Conservation (phyloP, 1,139 yeast genomes). For the Geotrichum phurueaensis region DNA sequence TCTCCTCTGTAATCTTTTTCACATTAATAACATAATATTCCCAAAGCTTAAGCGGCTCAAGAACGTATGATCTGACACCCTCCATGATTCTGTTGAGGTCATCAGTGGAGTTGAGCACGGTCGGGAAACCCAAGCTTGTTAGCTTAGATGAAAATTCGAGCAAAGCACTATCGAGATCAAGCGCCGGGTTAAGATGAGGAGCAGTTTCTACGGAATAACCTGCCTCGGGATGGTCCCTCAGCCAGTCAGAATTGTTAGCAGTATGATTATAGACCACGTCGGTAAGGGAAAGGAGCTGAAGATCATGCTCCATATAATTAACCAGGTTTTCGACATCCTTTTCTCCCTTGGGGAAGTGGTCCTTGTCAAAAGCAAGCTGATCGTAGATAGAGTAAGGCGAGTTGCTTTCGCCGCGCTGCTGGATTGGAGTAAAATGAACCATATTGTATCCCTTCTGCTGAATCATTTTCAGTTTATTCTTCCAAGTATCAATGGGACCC, state of each 20-base stretch:
- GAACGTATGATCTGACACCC: slow-evolving; percentile 62
- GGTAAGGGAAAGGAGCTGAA: slow-evolving; percentile 68
- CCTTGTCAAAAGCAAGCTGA: slow-evolving; percentile 71
- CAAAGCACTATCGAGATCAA: slow-evolving; percentile 69
- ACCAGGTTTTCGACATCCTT: slow-evolving; percentile 46
- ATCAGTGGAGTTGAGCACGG: slow-evolving; percentile 42
- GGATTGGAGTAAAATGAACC: slow-evolving; percentile 94
- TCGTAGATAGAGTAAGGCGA: slow-evolving; percentile 91
- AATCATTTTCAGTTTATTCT: slow-evolving; percentile 53
- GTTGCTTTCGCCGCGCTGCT: slow-evolving; percentile 77
- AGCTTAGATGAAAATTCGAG: slow-evolving; percentile 57
- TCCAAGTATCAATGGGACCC: slow-evolving; percentile 65
- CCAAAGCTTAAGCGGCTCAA: slow-evolving; percentile 70
- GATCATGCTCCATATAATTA: slow-evolving; percentile 46
- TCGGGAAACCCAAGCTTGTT: slow-evolving; percentile 54
- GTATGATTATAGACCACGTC: slow-evolving; percentile 96
- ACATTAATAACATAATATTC: slow-evolving; percentile 70
- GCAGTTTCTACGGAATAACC: slow-evolving; percentile 86
- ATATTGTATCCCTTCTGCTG: slow-evolving; percentile 79
- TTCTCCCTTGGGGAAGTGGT: slow-evolving; percentile 47
- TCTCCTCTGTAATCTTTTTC: slow-evolving; percentile 33
- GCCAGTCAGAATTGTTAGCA: slow-evolving; percentile 83
- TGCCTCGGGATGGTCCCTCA: slow-evolving; percentile 77
- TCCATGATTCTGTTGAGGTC: slow-evolving; percentile 59
- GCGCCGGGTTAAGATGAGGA: slow-evolving; percentile 79